These are phyloP conservation scores for Gossypium davidsonii DNA, from an alignment of 441 rosid species.

Conservation along the genomic window DNA sequence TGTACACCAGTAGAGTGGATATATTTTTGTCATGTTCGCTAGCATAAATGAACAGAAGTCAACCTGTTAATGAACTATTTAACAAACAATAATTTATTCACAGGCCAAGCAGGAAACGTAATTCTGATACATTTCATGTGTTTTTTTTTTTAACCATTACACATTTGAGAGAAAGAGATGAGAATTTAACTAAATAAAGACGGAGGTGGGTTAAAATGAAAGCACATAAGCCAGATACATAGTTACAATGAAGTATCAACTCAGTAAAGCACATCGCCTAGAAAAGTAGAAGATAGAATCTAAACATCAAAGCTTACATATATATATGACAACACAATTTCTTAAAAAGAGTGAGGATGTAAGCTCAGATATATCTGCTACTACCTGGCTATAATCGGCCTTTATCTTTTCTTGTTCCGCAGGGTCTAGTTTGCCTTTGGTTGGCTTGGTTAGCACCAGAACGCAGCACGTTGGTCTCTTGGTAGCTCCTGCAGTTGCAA, in stretches of 20 bases:
- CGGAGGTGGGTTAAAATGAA: background rate
- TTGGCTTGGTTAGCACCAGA: conserved; percentile 28
- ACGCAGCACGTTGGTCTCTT: conserved; percentile 32
- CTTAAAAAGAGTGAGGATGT: conserved; percentile 18
- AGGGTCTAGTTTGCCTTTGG: conserved; percentile 22
- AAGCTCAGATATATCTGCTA: conserved; percentile 7
- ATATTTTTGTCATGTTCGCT: background rate
- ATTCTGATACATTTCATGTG: background rate
- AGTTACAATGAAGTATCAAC: background rate
- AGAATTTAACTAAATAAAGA: background rate
- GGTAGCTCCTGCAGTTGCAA: conserved; percentile 35
- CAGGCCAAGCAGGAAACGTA: background rate
- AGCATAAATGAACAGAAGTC: background rate
- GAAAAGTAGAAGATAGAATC: background rate
- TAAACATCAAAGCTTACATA: conserved; percentile 6
- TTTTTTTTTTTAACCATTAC: background rate
- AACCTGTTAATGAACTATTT: background rate
- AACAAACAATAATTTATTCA: background rate
- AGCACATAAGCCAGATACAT: background rate
- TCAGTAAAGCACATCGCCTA: conserved; percentile 18
- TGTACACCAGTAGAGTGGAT: background rate
- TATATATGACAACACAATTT: background rate
- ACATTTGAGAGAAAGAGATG: background rate
- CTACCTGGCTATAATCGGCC: conserved; percentile 8
- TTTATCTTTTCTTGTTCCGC: conserved; percentile 13